phyloP scores from a whole-genome alignment of 768 basidiomycete genomes.

The Suillus ampliporus region DNA sequence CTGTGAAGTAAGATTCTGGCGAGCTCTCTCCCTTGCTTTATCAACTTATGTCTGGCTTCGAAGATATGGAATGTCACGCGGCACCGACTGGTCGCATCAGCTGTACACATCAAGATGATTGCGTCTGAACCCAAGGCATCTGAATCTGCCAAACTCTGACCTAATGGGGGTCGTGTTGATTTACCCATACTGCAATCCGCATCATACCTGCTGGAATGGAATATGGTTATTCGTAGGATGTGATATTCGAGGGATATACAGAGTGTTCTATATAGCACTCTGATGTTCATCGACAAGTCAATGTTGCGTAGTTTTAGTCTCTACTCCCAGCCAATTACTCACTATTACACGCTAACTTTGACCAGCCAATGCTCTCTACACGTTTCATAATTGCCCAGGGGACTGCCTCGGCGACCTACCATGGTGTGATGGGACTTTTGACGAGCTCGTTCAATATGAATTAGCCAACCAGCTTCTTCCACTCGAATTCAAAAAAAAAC shows the following conservation, averaged over 20 bases:
- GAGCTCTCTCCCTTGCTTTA: background rate
- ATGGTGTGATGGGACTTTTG: too few species aligned
- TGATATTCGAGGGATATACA: too few species aligned
- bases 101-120: slow-evolving; percentile 60
- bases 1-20: slow-evolving; percentile 46
- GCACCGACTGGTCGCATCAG: slow-evolving; percentile 59
- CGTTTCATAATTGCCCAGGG: too few species aligned
- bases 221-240: too few species aligned
- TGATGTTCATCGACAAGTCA: background rate
- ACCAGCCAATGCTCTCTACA: too few species aligned
- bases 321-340: background rate
- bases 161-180: background rate
- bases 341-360: too few species aligned
- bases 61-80: slow-evolving; percentile 64
- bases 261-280: background rate
- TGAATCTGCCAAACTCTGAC: slow-evolving; percentile 26
- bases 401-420: too few species aligned
- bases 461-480: too few species aligned
- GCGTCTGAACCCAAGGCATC: slow-evolving; percentile 38
- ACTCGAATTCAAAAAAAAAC: too few species aligned
- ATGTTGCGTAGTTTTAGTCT: background rate
- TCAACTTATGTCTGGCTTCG: background rate
- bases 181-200: background rate
- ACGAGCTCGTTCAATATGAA: too few species aligned
- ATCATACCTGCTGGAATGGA: background rate